Conservation (phyloP, 495 filamentous ascomycete genomes). For the Parathielavia appendiculata region DNA sequence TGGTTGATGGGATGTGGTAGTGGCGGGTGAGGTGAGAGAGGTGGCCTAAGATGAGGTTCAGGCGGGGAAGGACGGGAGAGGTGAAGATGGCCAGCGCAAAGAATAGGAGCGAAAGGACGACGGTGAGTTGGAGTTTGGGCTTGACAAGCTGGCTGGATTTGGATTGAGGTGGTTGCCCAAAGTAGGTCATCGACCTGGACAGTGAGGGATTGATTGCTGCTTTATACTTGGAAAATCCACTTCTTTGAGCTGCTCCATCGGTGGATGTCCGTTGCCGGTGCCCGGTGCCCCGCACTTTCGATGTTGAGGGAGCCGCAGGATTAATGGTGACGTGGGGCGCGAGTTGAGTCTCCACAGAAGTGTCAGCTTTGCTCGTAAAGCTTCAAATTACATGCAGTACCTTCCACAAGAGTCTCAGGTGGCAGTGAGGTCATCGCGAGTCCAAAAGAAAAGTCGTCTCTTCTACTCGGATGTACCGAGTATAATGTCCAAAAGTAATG, state of each 20-base stretch:
- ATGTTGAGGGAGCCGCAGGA: too few relatives aligned
- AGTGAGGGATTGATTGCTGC: not conserved
- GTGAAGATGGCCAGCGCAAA: conserved; percentile 24
- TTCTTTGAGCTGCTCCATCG: not conserved
- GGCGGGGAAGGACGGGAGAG: conserved; percentile 18
- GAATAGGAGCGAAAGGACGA: conserved; percentile 20
- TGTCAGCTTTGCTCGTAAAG: too few relatives aligned
- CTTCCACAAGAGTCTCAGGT: too few relatives aligned
- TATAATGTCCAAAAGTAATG: not conserved
- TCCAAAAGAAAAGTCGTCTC: not conserved
- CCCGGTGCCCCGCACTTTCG: not conserved
- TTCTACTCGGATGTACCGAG: too few relatives aligned
- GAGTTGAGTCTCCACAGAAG: too few relatives aligned
- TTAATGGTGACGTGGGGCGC: too few relatives aligned
- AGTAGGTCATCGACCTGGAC: not conserved
- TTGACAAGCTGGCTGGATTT: not conserved
- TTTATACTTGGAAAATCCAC: not conserved
- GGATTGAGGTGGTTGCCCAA: not conserved
- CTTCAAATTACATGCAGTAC: too few relatives aligned
- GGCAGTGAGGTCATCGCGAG: not conserved
- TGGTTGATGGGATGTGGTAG: conserved; percentile 1
- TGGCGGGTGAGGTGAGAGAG: not conserved
- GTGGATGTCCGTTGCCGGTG: not conserved
- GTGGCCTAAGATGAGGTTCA: conserved; percentile 13
- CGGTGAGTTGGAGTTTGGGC: not conserved